phyloP scores from a whole-genome alignment of 768 basidiomycete species.

The Kwoniella shandongensis region DNA sequence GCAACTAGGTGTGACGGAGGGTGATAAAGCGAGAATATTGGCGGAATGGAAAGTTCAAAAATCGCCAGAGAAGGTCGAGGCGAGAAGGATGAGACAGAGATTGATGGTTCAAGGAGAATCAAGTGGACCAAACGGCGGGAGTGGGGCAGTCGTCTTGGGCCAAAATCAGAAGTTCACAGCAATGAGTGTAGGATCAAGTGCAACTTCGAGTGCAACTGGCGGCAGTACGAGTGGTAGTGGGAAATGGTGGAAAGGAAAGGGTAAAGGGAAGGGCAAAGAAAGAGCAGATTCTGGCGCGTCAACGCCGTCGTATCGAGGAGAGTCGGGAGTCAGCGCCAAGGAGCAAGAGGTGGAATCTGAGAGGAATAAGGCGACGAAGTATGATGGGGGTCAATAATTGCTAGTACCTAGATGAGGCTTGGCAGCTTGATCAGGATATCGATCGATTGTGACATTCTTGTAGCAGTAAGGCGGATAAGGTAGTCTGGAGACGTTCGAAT shows the following conservation, averaged over 20 bases:
- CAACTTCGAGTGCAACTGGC: background rate
- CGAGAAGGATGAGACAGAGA: slow-evolving; percentile 5
- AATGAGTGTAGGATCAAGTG: background rate
- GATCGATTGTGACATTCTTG: background rate
- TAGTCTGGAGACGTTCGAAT: no score
- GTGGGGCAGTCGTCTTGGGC: background rate
- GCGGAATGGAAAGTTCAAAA: background rate
- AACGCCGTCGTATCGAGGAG: background rate
- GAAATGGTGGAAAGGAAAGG: slow-evolving; percentile 7
- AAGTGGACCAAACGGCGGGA: background rate
- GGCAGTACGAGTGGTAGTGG: background rate
- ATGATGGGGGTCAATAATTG: background rate
- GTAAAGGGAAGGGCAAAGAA: slow-evolving; percentile 4
- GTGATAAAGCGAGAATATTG: background rate
- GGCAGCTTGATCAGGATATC: background rate
- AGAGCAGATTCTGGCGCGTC: background rate
- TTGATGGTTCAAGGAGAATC: background rate
- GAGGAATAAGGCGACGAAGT: background rate
- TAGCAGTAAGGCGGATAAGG: no score
- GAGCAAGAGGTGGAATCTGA: background rate
- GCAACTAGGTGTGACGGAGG: background rate
- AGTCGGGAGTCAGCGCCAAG: background rate
- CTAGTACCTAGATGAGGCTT: background rate
- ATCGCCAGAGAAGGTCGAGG: background rate
- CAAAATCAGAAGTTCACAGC: background rate